These are phyloP conservation scores for Suillus lakei DNA, from an alignment of 768 basidiomycete genomes.

Conservation along the genomic window DNA sequence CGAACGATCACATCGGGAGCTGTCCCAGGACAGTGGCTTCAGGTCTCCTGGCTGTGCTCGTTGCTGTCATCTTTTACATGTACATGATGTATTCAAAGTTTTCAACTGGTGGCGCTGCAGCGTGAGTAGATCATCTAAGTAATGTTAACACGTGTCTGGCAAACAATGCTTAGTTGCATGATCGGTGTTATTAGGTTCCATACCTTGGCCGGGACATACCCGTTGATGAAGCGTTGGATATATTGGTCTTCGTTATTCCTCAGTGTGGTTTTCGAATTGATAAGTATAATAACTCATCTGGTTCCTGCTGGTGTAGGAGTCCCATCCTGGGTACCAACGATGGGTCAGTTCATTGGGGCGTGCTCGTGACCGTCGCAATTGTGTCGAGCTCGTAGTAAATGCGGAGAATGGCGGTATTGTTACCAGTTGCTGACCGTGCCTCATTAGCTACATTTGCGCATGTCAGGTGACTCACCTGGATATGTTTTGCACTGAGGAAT, in stretches of 20 bases:
- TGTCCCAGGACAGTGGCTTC: constrained; percentile 44
- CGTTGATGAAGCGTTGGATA: constrained; percentile 30
- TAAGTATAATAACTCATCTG: not conserved
- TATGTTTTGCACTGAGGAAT: not conserved
- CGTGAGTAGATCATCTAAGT: constrained; percentile 1
- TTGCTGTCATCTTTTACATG: constrained; percentile 10
- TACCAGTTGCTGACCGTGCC: not conserved
- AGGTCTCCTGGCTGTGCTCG: constrained; percentile 41
- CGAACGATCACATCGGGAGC: constrained; percentile 54
- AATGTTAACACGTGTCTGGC: not conserved
- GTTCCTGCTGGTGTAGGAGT: no score
- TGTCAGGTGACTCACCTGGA: not conserved
- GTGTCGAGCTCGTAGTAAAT: not conserved
- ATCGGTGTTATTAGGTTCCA: constrained; percentile 12
- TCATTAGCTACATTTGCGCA: not conserved
- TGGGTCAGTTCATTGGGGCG: not conserved
- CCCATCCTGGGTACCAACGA: not conserved
- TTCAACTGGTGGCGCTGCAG: constrained; percentile 13
- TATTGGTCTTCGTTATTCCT: constrained; percentile 33
- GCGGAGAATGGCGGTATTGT: not conserved
- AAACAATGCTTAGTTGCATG: no score
- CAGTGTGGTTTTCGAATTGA: constrained; percentile 11
- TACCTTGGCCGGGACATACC: constrained; percentile 10
- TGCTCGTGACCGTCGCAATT: not conserved
- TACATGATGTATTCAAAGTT: no score